Base-by-base conservation (phyloP, 352 stramenopile species). In the Globisporangium solare region DNA sequence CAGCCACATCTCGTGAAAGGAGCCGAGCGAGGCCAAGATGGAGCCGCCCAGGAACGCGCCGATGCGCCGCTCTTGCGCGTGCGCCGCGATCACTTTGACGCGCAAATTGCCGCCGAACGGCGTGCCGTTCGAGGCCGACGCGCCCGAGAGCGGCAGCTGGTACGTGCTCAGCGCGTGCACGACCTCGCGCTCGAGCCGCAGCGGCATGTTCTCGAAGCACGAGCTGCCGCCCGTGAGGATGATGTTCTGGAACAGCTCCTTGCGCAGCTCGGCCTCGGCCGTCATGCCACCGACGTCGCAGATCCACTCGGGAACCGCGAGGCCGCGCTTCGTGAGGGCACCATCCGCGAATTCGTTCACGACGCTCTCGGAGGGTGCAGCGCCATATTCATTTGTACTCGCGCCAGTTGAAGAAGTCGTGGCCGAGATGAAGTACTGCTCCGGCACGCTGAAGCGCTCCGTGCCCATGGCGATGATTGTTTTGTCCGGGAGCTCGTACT, bases 1-100 rank as follows among this genome's bases (percentile, higher is more conserved):
- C 64, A 99, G 97, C 96, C 96, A 99, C 96, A 99, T 99, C 61
- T 99, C 93, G 66, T 98, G 91, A 78, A 99, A 99, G 39, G 89
- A 98, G 14, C 94, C 95, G 47, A 99, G 79, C 35, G 92, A 98
- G 14, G 83, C 95, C 22, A 99, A 65, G 73, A 99, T 99, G 46
- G 95, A 99, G 7, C 96, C 97, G 51, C 97, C 97, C 20, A 99
- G 58, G 24, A 89, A 94, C 31, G 79, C 68, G 17, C 81, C 79
- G 48, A 92, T 69, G 31, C 75, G 81, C 39, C 84, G 78, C 56
- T 94, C 81, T 31, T 84, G 39, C 39, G 39, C 39, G 18, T 43
- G 79, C 10, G 82, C 76, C 0, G 84, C 79, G 7, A 94, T 64
- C 17, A 65, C 58, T 58, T 91, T 91, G 21, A 90, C 75, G 2